Conservation (phyloP, 2,329 filamentous ascomycete species). For the Colletotrichum trifolii region DNA sequence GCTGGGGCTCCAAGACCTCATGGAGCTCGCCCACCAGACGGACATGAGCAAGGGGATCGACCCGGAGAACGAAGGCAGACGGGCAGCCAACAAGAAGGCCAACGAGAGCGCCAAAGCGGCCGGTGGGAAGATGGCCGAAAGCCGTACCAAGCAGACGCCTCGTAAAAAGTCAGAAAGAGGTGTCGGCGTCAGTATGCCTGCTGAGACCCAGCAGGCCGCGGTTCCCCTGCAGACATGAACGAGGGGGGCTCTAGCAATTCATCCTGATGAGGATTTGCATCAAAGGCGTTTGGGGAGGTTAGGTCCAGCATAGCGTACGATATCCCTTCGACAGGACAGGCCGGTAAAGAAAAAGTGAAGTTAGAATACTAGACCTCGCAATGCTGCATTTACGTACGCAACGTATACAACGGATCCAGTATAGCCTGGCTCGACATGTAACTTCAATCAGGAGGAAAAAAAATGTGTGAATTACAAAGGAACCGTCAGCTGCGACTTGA, state of each 20-base stretch:
- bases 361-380: slow-evolving; percentile 14
- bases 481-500: slow-evolving; percentile 35
- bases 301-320: slow-evolving; percentile 29
- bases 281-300: slow-evolving; percentile 29
- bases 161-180: slow-evolving; percentile 49
- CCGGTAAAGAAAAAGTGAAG: not conserved
- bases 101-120: slow-evolving; percentile 59
- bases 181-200: slow-evolving; percentile 12
- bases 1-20: slow-evolving; percentile 72
- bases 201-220: slow-evolving; percentile 38
- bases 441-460: slow-evolving; percentile 8
- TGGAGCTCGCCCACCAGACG: slow-evolving; percentile 71
- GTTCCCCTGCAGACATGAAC: slow-evolving; percentile 38
- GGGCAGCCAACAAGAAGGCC: slow-evolving; percentile 46
- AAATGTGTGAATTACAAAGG: slow-evolving; percentile 36
- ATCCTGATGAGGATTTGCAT: slow-evolving; percentile 16
- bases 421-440: not conserved
- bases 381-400: not conserved
- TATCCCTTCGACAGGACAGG: slow-evolving; percentile 16
- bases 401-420: not conserved
- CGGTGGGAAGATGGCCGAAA: slow-evolving; percentile 57
- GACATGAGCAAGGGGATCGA: slow-evolving; percentile 73
- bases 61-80: slow-evolving; percentile 52
- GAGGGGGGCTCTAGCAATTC: not conserved
- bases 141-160: slow-evolving; percentile 18